Conservation (phyloP, 495 filamentous ascomycete genomes). For the Lasiosphaeriaceae sp. region DNA sequence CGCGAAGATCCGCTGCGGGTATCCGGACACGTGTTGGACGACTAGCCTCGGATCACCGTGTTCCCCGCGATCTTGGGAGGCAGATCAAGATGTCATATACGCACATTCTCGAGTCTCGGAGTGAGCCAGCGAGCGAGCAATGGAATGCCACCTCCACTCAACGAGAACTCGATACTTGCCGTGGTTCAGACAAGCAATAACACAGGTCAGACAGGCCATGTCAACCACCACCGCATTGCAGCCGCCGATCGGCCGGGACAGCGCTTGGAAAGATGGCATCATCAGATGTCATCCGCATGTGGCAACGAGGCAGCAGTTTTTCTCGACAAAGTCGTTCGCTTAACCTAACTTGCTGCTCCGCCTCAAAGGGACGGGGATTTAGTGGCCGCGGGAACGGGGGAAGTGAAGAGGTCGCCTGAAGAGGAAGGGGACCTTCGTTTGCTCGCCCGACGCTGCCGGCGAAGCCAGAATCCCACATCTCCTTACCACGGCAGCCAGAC, state of each 20-base stretch:
- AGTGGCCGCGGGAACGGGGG: neutral
- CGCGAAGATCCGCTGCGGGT: neutral
- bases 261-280: neutral
- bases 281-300: neutral
- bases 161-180: too few relatives aligned
- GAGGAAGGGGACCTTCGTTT: slow-evolving; percentile 17
- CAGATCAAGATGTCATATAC: too few relatives aligned
- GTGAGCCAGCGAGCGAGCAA: too few relatives aligned
- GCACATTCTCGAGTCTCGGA: too few relatives aligned
- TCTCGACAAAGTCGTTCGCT: slow-evolving; percentile 1
- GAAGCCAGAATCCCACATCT: neutral
- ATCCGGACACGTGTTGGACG: neutral
- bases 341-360: slow-evolving; percentile 1
- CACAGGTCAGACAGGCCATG: too few relatives aligned
- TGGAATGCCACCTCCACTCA: too few relatives aligned
- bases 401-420: slow-evolving; percentile 4
- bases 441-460: neutral
- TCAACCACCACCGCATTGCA: too few relatives aligned
- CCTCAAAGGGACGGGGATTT: neutral
- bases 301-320: slow-evolving; percentile 6
- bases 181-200: too few relatives aligned
- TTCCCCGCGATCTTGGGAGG: too few relatives aligned
- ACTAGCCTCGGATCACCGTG: neutral
- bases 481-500: neutral
- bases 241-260: too few relatives aligned